Percentiles rank a stretch among this genome's conserved stretches.
phyloP scores from a whole-genome alignment of 352 stramenopile genomes.

The Phytophthora macrochlamydospora region DNA sequence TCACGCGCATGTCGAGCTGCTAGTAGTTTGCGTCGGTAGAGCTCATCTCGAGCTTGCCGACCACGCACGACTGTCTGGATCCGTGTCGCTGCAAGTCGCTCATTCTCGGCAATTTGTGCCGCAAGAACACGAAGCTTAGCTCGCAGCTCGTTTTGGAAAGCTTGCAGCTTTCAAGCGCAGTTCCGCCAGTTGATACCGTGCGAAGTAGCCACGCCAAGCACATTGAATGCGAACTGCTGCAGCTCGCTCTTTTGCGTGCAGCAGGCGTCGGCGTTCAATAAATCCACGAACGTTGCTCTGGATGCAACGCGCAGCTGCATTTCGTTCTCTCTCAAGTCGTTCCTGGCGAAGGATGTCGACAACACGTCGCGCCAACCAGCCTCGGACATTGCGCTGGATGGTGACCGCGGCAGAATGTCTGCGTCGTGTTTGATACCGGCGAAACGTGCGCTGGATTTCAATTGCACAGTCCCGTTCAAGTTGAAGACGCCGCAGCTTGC shows the following conservation, averaged over 20 bases:
- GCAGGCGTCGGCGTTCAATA: constrained; percentile 25
- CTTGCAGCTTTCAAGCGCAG: constrained; percentile 12
- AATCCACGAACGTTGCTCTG: constrained; percentile 44
- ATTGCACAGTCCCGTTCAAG: constrained; percentile 32
- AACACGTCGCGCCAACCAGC: constrained; percentile 19
- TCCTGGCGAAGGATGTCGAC: constrained; percentile 18
- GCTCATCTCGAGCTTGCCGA: constrained; percentile 18
- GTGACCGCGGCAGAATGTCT: constrained; percentile 35
- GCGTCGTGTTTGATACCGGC: constrained; percentile 22
- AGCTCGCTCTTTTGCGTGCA: constrained; percentile 10
- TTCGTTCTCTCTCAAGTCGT: constrained; percentile 13
- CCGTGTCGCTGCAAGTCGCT: constrained; percentile 28
- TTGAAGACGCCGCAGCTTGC: constrained; percentile 8
- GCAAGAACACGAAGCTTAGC: constrained; percentile 8
- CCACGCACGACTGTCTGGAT: constrained; percentile 42
- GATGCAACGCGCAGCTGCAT: constrained; percentile 37
- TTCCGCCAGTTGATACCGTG: constrained; percentile 14
- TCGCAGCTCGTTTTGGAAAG: constrained; percentile 16
- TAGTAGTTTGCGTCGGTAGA: constrained; percentile 21
- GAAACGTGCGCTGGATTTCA: constrained; percentile 44
- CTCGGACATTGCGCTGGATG: constrained; percentile 48
- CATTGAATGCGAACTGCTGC: constrained; percentile 37
- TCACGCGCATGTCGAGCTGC: constrained; percentile 22
- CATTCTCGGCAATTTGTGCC: constrained; percentile 20
- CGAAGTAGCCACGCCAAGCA: constrained; percentile 38